These are phyloP conservation scores for Trichosanthes truncata DNA, from an alignment of 306 rosid genomes.

Conservation along the genomic window DNA sequence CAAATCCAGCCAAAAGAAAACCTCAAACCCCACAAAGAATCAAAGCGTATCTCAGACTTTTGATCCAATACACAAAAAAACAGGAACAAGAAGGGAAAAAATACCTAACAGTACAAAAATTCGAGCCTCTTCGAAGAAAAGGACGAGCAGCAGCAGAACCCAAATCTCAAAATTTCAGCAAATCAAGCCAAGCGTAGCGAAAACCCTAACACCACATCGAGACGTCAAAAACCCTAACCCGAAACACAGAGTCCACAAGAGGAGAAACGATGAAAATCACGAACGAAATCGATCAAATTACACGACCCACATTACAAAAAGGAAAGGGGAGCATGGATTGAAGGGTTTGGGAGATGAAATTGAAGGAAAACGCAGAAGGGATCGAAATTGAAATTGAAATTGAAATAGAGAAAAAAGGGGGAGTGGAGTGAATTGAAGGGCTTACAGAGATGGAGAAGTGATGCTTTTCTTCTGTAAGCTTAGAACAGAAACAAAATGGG, in stretches of 20 bases:
- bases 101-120: not conserved
- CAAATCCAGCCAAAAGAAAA: not conserved
- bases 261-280: not conserved
- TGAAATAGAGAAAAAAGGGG: not conserved
- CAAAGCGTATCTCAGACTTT: not conserved
- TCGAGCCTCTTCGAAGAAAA: not conserved
- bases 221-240: slow-evolving; percentile 3
- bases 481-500: not conserved
- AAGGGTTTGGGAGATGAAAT: not conserved
- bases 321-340: not conserved
- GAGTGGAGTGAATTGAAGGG: not conserved
- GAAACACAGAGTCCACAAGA: not conserved
- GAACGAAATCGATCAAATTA: not conserved
- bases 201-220: slow-evolving; percentile 4
- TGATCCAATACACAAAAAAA: not conserved
- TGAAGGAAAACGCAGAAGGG: not conserved
- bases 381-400: not conserved
- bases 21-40: not conserved
- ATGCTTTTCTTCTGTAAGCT: not conserved
- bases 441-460: slow-evolving; percentile 4
- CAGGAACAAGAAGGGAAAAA: not conserved
- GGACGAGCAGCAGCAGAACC: not conserved
- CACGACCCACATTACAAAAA: not conserved
- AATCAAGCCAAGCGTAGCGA: not conserved
- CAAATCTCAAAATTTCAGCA: not conserved